Evolutionary conservation across 257 asterid genomes (phyloP), one percentile per base, ranked within the genome.

Genomic region (Cynanchum wilfordii): DNA sequence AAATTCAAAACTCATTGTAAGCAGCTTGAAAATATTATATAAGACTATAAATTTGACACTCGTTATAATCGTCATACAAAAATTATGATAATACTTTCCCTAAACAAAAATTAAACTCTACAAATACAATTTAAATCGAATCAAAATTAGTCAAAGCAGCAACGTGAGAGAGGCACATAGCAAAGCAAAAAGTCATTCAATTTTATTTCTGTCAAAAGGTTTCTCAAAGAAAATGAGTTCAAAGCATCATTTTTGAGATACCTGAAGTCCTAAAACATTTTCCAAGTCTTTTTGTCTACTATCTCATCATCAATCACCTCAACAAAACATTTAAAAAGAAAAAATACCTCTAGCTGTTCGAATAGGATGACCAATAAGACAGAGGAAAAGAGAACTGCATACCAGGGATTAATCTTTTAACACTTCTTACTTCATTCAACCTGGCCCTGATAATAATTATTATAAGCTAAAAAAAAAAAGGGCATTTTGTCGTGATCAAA

Each of bases 351-450:
- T 71, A 57, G 63, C 66, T 56, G 73, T 62, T 45, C 75, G 74
- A 75, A 64, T 54, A 75, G 42, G n/a, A 59, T 20, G 49, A 77
- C 16, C 49, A 27, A 29, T 33, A 20, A 72, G 69, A 44, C 16
- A 69, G 82, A 50, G 72, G 38, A 33, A 33, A 33, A 79, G 60
- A 72, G 30, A 74, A 75, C 73, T 81, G 83, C 75, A 73, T 78
- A 79, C 86, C 86, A 79, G 84, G 84, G 86, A 80, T 70, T 76
- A 73, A 75, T 64, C 81, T 64, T 54, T 60, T 17, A 64, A 64
- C 69, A 50, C 11, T 42, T 42, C 47, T 42, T 42, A 63, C 68
- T 63, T 33, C 50, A 9, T 63, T 33, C 50, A 9, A 15, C 69
- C 69, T 64, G 50, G 69, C 8, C 69, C 50, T 33, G 38, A 33